Base-by-base conservation (phyloP, 192 early-diverging fungal species). In the Phlyctochytrium arcticum region DNA sequence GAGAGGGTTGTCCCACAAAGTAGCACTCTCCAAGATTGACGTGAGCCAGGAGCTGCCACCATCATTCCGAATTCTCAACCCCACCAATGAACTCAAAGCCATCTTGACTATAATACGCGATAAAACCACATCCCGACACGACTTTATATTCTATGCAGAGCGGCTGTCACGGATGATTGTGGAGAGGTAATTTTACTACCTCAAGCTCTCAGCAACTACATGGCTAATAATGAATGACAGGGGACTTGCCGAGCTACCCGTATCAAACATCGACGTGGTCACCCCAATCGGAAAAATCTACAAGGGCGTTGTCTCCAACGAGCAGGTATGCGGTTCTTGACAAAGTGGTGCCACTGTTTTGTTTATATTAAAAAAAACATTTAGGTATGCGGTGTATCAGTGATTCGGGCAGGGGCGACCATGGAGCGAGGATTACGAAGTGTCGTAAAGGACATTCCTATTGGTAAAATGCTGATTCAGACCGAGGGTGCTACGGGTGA, bases 81-180 rank as follows among this genome's bases (percentile, higher is more conserved):
- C 73, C 61, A 74, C 76, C 6, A 80, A 65, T 33, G 80, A 88
- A 61, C 63, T 79, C 29, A 68, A 67, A 21, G 69, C 69, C 32
- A 37, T 94, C 57, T 91, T 91, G 51, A 95, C 93, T 19, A 90
- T 91, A 31, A 80, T 95, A 10, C 81, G 90, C 30, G 86, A 93
- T 68, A 64, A 76, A 39, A 71, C 67, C 15, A 90, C 89, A 0
- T 74, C 75, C 19, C 82, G 91, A 49, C 83, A 87, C 56, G 91
- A 98, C 67, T 94, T 98, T 76, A 86, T 94, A 42, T 98, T 94
- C 65, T 92, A 92, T 70, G 83, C 92, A 9, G 93, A 98, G 67
- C 85, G 95, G 19, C 76, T 98, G 23, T 90, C 90, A 23, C 82
- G 89, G 15, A 71, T 95, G 58, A 83, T 93, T 36, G 88, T 94